Base-by-base conservation (phyloP, 116 monocot genomes). In the Papilionanthe hybrid region DNA sequence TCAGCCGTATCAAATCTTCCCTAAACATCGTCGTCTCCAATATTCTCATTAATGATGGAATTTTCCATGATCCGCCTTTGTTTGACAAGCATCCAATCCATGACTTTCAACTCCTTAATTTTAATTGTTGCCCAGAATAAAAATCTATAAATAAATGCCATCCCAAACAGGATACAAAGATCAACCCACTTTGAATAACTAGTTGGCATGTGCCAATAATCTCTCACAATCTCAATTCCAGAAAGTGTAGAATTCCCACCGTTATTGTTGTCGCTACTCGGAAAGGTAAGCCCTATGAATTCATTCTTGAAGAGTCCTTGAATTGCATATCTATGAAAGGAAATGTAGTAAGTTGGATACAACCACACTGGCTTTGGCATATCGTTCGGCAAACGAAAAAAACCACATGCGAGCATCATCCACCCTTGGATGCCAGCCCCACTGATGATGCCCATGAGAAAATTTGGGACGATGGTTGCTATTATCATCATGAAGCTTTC, bases 401-500 rank as follows among this genome's bases (percentile, higher is more conserved):
- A 93, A 27, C 93, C 93, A 1, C 87, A 76, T 10, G 65, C 78
- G 1, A 92, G 79, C 60, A 94, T 78, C 92, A 94, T 90, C 3
- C 87, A 28, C 0, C 92, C 94, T 48, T 91, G 93, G 60, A 93
- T 83, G 2, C 91, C 91, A 0, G 91, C 89, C 0, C 91, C 93
- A 18, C 87, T 90, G 75, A 94, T 92, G 78, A 94, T 94, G 18
- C 91, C 94, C 88, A 94, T 88, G 77, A 91, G 85, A 47, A 89
- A 94, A 56, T 91, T 77, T 0, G 94, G 91, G 25, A 94, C 90
- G 25, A 91, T 55, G 82, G 89, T 88, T 0, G 94, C 91, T 1
- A 94, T 85, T 42, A 92, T 86, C 94, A 94, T 94, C 92, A 92
- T 94, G 56, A 94, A 65, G 57, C 94, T 85, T 77, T 94, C 94